Evolutionary conservation across 371 early-diverging fungal genomes (phyloP), one percentile per base, ranked within the genome.

Genomic region (Mortierella sp.): DNA sequence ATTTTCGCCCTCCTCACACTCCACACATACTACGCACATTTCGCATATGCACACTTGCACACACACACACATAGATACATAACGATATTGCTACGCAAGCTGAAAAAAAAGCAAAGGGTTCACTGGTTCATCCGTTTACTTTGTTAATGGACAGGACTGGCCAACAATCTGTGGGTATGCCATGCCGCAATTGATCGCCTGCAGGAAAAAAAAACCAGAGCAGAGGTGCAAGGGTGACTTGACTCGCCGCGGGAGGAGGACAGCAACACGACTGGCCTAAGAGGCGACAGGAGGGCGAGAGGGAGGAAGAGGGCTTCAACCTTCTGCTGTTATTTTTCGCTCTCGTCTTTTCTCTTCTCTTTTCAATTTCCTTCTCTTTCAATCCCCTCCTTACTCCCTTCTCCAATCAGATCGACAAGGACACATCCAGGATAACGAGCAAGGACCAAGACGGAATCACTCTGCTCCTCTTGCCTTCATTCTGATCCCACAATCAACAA

Each of bases 271-370:
- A 54, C 57, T 13, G 38, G 34, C 42, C 24, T 44, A n/a, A n/a
- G 31, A 70, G 21, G 52, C 44, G 45, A 24, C 31, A 48, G n/a
- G 28, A 52, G 28, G 31, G 28, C 28, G 16, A 31, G 19, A 28
- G 60, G 52, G 31, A 55, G 48, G 55, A 9, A 21, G 19, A 73
- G 54, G 55, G 38, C 47, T 54, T 28, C 24, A 11, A 74, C 44
- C n/a, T 73, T 38, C 28, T 55, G 31, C 54, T 74, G 50, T 57
- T 54, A 47, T 38, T 24, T 75, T 57, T 57, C 52, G 38, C 24
- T 48, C 13, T 26, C 38, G 4, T 45, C 54, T 31, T 54, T 34
- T 7, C 42, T 76, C 50, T 55, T 13, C 48, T 26, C 28, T 70
- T 57, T 47, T 28, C 34, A 24, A 50, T 73, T 48, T 24, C 26